These are phyloP conservation scores for Podospora pseudoanserina DNA, from an alignment of 495 filamentous ascomycete species.

Conservation along the genomic window DNA sequence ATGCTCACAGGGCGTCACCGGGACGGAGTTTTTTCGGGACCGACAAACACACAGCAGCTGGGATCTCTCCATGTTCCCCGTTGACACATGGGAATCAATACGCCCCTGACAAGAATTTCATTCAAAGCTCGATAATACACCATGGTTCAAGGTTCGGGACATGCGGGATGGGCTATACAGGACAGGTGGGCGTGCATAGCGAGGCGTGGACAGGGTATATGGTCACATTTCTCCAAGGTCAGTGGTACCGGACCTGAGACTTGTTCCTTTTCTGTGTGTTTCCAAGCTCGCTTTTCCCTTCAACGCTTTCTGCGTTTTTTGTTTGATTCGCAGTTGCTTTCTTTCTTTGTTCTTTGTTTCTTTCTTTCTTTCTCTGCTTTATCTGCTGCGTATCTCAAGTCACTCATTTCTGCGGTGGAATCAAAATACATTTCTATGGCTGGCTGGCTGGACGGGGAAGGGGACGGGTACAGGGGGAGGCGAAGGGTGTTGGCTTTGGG, in stretches of 20 bases:
- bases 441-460: slow-evolving; percentile 14
- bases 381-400: slow-evolving; percentile 34
- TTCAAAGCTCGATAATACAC: slow-evolving; percentile 13
- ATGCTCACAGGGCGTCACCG: slow-evolving; percentile 32
- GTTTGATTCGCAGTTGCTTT: slow-evolving; percentile 22
- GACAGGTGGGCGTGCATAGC: slow-evolving; percentile 52
- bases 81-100: slow-evolving; percentile 22
- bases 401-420: slow-evolving; percentile 22
- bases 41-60: slow-evolving; percentile 32
- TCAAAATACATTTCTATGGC: background rate
- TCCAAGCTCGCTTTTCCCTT: background rate
- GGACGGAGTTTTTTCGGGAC: slow-evolving; percentile 39
- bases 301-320: slow-evolving; percentile 21
- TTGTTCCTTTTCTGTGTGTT: slow-evolving; percentile 34
- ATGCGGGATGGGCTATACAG: slow-evolving; percentile 21
- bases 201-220: slow-evolving; percentile 60
- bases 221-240: slow-evolving; percentile 49
- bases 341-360: slow-evolving; percentile 23
- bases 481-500: slow-evolving; percentile 31
- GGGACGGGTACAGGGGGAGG: slow-evolving; percentile 26
- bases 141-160: slow-evolving; percentile 16
- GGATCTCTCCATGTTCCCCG: background rate
- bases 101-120: slow-evolving; percentile 16
- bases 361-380: slow-evolving; percentile 32
- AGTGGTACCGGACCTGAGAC: slow-evolving; percentile 47